Percentiles rank a stretch among this genome's conserved stretches.
phyloP scores from a whole-genome alignment of 2,329 filamentous ascomycete species.

The Fusarium chlamydosporum region DNA sequence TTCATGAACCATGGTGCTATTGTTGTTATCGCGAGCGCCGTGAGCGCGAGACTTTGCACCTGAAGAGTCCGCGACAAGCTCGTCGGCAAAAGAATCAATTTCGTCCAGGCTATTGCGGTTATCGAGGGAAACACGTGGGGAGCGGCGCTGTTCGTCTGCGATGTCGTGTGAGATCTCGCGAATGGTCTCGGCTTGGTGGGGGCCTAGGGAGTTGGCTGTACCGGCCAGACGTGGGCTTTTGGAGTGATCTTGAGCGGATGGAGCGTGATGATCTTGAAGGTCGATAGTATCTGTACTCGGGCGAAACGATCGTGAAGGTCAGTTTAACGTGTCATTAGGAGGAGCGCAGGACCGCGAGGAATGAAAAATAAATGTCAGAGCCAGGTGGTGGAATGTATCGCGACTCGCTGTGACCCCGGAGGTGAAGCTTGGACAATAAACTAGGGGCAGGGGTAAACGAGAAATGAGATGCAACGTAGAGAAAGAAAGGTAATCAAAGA shows the following conservation, averaged over 20 bases:
- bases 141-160: constrained; percentile 77
- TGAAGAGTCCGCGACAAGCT: constrained; percentile 58
- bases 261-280: constrained; percentile 85
- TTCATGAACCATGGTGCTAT: constrained; percentile 61
- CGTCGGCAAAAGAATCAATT: constrained; percentile 63
- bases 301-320: constrained; percentile 35
- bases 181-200: constrained; percentile 88
- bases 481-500: constrained; percentile 42
- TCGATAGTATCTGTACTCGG: constrained; percentile 84
- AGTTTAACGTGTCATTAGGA: constrained; percentile 37
- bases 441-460: constrained; percentile 44
- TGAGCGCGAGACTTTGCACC: constrained; percentile 43
- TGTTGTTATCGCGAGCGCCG: constrained; percentile 42
- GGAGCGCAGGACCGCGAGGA: constrained; percentile 29
- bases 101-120: constrained; percentile 60
- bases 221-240: constrained; percentile 39
- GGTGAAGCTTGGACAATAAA: constrained; percentile 41
- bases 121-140: constrained; percentile 71
- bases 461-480: constrained; percentile 42
- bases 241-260: constrained; percentile 86
- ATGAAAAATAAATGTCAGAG: constrained; percentile 40
- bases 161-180: constrained; percentile 84
- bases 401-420: constrained; percentile 39
- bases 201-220: constrained; percentile 70
- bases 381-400: constrained; percentile 50